Evolutionary conservation across 345 rosid genomes (phyloP).

Genomic region (Aurinia saxatilis): DNA sequence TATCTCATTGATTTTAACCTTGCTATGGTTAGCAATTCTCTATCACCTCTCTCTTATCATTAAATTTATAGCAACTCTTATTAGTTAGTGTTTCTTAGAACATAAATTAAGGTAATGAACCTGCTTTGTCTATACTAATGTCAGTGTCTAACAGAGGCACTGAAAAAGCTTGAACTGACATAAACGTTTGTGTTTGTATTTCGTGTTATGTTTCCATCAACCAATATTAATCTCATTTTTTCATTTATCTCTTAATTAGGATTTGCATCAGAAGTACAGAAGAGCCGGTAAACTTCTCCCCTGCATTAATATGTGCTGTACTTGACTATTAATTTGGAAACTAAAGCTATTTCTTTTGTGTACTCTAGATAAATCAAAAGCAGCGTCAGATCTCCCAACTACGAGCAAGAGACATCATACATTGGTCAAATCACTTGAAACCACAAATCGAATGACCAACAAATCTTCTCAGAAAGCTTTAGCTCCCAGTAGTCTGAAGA

Average conservation of each 20-base stretch:
- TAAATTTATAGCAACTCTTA: not conserved
- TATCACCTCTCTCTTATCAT: not conserved
- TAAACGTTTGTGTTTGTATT: not conserved
- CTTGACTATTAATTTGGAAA: slow-evolving; percentile 6
- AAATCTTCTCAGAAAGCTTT: slow-evolving; percentile 37
- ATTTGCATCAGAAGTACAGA: slow-evolving; percentile 65
- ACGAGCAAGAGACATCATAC: slow-evolving; percentile 36
- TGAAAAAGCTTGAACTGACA: slow-evolving; percentile 1
- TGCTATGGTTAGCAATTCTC: slow-evolving; percentile 62
- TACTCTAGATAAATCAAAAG: slow-evolving; percentile 57
- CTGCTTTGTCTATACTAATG: not conserved
- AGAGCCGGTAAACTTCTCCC: slow-evolving; percentile 41
- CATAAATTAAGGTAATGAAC: not conserved
- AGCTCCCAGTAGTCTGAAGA: slow-evolving; percentile 47
- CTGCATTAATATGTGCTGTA: not conserved
- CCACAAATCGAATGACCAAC: slow-evolving; percentile 26
- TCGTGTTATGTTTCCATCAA: not conserved
- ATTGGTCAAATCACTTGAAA: slow-evolving; percentile 28
- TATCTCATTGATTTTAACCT: slow-evolving; percentile 95
- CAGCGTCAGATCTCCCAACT: slow-evolving; percentile 28
- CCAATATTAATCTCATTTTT: not conserved
- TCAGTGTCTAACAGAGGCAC: slow-evolving; percentile 8
- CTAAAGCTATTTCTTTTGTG: slow-evolving; percentile 13
- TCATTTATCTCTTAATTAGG: slow-evolving; percentile 36
- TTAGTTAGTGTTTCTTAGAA: not conserved